These are phyloP conservation scores for Cryptococcus neoformans DNA, from an alignment of 1,284 basidiomycete species.

Conservation along the genomic window DNA sequence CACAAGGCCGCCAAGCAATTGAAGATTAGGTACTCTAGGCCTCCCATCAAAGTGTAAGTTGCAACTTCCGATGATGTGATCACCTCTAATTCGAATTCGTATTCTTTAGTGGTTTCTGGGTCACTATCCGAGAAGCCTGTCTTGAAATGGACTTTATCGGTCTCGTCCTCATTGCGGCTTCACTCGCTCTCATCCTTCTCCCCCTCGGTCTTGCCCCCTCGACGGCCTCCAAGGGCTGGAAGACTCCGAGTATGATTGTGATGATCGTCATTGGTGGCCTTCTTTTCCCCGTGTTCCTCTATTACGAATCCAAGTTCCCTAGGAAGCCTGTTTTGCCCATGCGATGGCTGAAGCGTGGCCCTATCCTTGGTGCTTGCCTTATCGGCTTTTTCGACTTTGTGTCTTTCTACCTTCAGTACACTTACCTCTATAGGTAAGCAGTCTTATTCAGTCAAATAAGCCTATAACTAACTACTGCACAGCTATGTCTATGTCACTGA, in stretches of 20 bases:
- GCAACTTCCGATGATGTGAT: not conserved
- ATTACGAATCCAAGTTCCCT: constrained; percentile 51
- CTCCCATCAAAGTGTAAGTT: not conserved
- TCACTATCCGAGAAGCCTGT: constrained; percentile 15
- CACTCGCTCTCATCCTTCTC: constrained; percentile 62
- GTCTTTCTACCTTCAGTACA: constrained; percentile 53
- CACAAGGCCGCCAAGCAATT: constrained; percentile 58
- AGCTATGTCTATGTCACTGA: constrained; percentile 43
- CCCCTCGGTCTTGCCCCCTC: constrained; percentile 58
- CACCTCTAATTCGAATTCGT: not conserved
- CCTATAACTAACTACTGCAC: constrained; percentile 5
- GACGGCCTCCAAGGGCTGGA: constrained; percentile 49
- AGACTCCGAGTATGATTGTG: constrained; percentile 40
- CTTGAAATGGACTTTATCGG: constrained; percentile 55
- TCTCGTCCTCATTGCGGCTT: constrained; percentile 62
- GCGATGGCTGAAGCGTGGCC: constrained; percentile 59
- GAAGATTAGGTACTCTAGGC: constrained; percentile 41
- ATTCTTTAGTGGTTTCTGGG: constrained; percentile 11
- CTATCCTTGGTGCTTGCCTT: constrained; percentile 60
- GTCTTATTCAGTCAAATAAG: too few relatives aligned
- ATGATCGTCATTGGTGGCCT: constrained; percentile 50
- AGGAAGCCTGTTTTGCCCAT: constrained; percentile 52
- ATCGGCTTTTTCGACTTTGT: constrained; percentile 72
- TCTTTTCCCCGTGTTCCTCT: constrained; percentile 48
- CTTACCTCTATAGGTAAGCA: constrained; percentile 23